These are phyloP conservation scores for Crepidotus variabilis DNA, from an alignment of 768 basidiomycete species.

Conservation along the genomic window DNA sequence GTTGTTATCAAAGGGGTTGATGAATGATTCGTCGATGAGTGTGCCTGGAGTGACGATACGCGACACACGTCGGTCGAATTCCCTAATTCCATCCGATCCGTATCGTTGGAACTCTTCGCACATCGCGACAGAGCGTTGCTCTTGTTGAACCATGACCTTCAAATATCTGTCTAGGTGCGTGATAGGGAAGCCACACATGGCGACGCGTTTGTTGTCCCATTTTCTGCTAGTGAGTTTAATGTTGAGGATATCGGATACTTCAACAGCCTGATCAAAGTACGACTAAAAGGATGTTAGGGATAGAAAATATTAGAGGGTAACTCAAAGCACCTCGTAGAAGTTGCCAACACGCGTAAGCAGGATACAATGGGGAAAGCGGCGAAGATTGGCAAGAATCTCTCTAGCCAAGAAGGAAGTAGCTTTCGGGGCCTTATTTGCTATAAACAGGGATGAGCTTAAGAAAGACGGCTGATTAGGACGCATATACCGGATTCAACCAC, in stretches of 20 bases:
- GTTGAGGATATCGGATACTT: conserved; percentile 70
- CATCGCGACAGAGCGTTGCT: conserved; percentile 84
- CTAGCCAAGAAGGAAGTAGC: conserved; percentile 52
- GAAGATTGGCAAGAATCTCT: conserved; percentile 68
- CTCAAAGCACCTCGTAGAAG: conserved; percentile 78
- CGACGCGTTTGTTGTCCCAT: conserved; percentile 65
- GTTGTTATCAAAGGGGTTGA: conserved; percentile 85
- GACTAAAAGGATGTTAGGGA: conserved; percentile 47
- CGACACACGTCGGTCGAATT: conserved; percentile 77
- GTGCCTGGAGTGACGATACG: conserved; percentile 93
- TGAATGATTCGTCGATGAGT: conserved; percentile 86
- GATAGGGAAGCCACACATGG: conserved; percentile 92
- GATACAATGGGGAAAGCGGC: conserved; percentile 82
- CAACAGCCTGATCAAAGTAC: conserved; percentile 87
- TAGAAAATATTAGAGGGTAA: not conserved
- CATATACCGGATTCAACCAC: conserved; percentile 4
- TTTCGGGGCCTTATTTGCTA: conserved; percentile 14
- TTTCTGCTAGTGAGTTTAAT: conserved; percentile 80
- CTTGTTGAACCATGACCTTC: conserved; percentile 78
- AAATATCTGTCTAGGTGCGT: conserved; percentile 82
- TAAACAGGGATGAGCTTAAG: not conserved
- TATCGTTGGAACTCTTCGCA: conserved; percentile 84
- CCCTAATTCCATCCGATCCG: conserved; percentile 42
- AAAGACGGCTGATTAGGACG: not conserved
- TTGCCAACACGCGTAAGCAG: conserved; percentile 90